Percentiles rank a stretch among this genome's conserved stretches.
phyloP scores from a whole-genome alignment of 1,284 basidiomycete genomes.

The Limonomyces culmigenus region DNA sequence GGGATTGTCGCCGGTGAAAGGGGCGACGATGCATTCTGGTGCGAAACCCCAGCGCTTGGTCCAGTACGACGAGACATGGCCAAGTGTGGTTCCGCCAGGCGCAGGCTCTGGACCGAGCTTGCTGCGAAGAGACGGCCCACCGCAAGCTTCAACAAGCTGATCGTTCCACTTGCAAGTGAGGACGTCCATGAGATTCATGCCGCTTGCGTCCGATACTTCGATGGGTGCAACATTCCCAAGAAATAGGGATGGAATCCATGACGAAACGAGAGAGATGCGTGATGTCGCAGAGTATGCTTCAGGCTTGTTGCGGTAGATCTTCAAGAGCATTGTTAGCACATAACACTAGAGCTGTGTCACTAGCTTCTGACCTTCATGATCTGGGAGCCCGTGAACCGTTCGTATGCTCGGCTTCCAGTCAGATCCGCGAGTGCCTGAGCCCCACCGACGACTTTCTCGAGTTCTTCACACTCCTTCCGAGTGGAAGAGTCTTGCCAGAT shows the following conservation, averaged over 20 bases:
- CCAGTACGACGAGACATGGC: constrained; percentile 58
- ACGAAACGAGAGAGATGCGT: constrained; percentile 69
- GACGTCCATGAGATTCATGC: constrained; percentile 79
- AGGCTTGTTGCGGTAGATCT: constrained; percentile 45
- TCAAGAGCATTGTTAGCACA: constrained; percentile 1
- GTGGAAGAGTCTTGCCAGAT: constrained; percentile 94
- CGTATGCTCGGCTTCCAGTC: constrained; percentile 75
- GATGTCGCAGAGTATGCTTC: constrained; percentile 49
- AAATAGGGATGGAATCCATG: constrained; percentile 72
- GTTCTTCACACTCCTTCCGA: constrained; percentile 48
- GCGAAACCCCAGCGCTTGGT: constrained; percentile 62
- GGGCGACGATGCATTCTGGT: constrained; percentile 66
- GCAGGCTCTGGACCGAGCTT: constrained; percentile 77
- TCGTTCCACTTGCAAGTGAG: constrained; percentile 55
- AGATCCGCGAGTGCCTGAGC: constrained; percentile 53
- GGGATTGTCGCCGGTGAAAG: constrained; percentile 87
- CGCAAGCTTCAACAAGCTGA: constrained; percentile 39
- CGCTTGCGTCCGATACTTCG: constrained; percentile 73
- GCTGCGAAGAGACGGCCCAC: constrained; percentile 42
- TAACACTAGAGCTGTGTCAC: constrained; percentile 1
- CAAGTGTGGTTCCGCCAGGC: constrained; percentile 47
- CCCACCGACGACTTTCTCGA: constrained; percentile 57
- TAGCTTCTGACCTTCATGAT: constrained; percentile 45
- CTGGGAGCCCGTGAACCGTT: constrained; percentile 79
- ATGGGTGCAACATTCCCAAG: constrained; percentile 50